These are phyloP conservation scores for Pseudogymnoascus sp. DNA, from an alignment of 2,329 filamentous ascomycete species.

Conservation along the genomic window DNA sequence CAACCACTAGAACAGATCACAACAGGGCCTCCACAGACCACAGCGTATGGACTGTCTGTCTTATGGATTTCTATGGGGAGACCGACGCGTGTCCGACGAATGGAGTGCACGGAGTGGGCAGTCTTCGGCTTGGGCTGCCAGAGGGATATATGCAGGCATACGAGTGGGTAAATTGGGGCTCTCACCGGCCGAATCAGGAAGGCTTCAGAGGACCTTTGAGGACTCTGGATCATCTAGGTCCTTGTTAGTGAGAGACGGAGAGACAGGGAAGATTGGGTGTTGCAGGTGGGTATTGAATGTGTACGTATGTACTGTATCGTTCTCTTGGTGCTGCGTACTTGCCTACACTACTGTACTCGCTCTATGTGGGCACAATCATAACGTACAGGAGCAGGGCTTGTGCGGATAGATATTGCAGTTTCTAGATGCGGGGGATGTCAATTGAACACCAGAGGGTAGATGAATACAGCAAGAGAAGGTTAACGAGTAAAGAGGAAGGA, in stretches of 20 bases:
- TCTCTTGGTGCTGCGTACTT: neutral
- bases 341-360: neutral
- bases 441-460: slow-evolving; percentile 12
- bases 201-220: neutral
- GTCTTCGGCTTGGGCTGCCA: neutral
- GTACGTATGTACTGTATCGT: too few species aligned
- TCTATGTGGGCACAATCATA: neutral
- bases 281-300: neutral
- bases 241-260: neutral
- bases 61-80: too few species aligned
- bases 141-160: neutral
- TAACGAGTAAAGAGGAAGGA: slow-evolving; percentile 13
- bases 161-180: neutral
- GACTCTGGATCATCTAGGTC: neutral
- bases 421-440: neutral
- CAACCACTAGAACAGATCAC: neutral
- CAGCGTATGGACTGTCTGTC: neutral
- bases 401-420: neutral
- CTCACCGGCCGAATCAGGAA: neutral
- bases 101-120: neutral
- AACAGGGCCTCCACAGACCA: neutral
- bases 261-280: neutral
- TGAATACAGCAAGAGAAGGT: slow-evolving; percentile 13
- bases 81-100: neutral
- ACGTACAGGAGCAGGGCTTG: neutral